A percentile compares a stretch with the other conserved stretches of the same genome.
These are phyloP conservation scores for Geotrichum fermentans DNA, from an alignment of 1,139 yeast genomes.

Conservation along the genomic window DNA sequence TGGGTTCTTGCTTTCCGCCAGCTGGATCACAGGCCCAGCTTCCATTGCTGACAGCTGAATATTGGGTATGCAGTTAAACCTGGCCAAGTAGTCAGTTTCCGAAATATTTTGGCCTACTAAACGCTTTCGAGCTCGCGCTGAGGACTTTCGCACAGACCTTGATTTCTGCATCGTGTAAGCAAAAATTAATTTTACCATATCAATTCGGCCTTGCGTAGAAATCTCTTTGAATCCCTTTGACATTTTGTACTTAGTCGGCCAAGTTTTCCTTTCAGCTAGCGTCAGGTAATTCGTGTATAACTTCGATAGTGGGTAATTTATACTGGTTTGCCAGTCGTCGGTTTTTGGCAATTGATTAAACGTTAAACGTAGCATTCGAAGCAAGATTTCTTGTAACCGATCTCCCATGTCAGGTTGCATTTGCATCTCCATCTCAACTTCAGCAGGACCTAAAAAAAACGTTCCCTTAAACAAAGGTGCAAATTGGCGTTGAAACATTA, in stretches of 20 bases:
- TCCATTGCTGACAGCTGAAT: background rate
- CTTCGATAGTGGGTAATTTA: background rate
- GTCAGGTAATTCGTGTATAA: background rate
- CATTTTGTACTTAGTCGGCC: slow-evolving; percentile 1
- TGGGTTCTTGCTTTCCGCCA: background rate
- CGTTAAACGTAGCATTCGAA: slow-evolving; percentile 37
- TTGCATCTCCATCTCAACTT: slow-evolving; percentile 38
- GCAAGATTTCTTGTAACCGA: slow-evolving; percentile 35
- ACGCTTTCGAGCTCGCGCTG: slow-evolving; percentile 5
- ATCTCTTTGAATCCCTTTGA: slow-evolving; percentile 3
- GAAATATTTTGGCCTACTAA: background rate
- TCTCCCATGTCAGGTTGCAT: slow-evolving; percentile 27
- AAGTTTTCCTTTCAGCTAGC: background rate
- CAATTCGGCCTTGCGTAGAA: background rate
- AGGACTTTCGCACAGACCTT: background rate
- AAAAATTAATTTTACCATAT: slow-evolving; percentile 4
- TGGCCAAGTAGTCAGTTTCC: slow-evolving; percentile 9
- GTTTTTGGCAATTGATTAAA: slow-evolving; percentile 27
- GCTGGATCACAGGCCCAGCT: slow-evolving; percentile 4
- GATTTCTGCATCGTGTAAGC: slow-evolving; percentile 12
- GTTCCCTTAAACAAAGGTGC: slow-evolving; percentile 35
- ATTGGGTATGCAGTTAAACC: background rate
- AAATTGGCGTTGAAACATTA: slow-evolving; percentile 37
- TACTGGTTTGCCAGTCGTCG: background rate
- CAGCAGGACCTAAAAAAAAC: slow-evolving; percentile 40